Evolutionary conservation across 176 grass and related monocot genomes (phyloP).

Genomic region (Alopecurus myosuroides): DNA sequence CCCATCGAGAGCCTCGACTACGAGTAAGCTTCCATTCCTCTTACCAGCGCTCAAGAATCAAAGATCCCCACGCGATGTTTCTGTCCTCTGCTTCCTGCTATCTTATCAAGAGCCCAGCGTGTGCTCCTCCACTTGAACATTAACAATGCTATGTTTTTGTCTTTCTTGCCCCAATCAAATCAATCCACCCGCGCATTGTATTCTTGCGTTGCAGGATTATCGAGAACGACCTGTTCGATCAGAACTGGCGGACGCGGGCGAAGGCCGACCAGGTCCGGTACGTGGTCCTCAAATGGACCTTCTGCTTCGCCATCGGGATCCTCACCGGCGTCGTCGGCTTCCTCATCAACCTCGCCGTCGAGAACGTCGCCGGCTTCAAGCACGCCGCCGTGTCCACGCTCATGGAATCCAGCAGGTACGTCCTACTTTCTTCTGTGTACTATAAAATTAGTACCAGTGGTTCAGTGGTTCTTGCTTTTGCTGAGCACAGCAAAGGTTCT

Average conservation of each 20-base stretch:
- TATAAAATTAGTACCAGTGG: not conserved
- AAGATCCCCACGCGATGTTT: not conserved
- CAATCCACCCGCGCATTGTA: not conserved
- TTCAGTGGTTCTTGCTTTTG: not conserved
- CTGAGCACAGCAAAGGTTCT: not conserved
- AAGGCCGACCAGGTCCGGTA: constrained; percentile 56
- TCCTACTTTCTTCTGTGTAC: not conserved
- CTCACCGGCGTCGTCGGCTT: constrained; percentile 62
- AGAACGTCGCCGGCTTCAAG: constrained; percentile 88
- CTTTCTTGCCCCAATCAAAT: not conserved
- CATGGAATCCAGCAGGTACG: constrained; percentile 57
- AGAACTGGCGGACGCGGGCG: constrained; percentile 77
- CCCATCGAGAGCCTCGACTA: constrained; percentile 96
- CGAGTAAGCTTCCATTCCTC: constrained; percentile 44
- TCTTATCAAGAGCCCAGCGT: no score
- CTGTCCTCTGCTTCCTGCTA: not conserved
- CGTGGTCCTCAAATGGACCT: constrained; percentile 85
- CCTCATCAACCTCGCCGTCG: constrained; percentile 87
- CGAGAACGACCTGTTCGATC: constrained; percentile 89
- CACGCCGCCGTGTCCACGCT: constrained; percentile 52
- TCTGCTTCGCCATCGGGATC: constrained; percentile 75
- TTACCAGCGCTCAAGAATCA: not conserved
- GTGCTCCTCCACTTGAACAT: not conserved
- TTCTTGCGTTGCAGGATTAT: constrained; percentile 54
- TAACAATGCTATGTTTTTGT: not conserved